Evolutionary conservation across 164 flowering plant species (phyloP).

Genomic region (Magnolia sinica): DNA sequence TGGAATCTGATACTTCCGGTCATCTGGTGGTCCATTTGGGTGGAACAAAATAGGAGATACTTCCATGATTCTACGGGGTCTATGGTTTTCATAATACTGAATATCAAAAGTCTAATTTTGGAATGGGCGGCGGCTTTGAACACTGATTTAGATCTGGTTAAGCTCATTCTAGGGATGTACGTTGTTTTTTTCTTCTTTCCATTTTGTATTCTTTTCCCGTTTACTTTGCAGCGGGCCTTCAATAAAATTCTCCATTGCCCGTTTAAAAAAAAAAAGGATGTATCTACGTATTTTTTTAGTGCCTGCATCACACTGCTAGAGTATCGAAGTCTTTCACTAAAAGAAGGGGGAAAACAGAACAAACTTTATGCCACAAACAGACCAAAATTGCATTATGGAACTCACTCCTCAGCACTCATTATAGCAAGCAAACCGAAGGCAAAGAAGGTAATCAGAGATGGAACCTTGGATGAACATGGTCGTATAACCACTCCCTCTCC

Average conservation of each 20-base stretch:
- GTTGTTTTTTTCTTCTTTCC: neutral
- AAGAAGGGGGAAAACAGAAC: neutral
- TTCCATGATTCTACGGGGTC: no score
- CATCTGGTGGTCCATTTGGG: no score
- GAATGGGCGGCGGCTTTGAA: no score
- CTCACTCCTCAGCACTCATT: neutral
- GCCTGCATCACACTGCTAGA: no score
- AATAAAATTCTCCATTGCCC: no score
- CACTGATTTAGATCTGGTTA: no score
- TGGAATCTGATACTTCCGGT: no score
- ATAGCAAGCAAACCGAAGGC: neutral
- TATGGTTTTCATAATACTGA: no score
- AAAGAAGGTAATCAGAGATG: slow-evolving; percentile 10
- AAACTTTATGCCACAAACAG: neutral
- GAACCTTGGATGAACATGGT: slow-evolving; percentile 95
- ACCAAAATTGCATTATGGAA: neutral
- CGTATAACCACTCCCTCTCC: slow-evolving; percentile 82
- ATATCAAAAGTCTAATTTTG: no score
- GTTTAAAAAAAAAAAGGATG: no score
- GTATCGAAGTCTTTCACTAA: neutral
- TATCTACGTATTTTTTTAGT: no score
- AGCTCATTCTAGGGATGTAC: neutral
- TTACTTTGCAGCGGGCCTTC: neutral
- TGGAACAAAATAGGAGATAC: no score
- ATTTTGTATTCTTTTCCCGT: neutral